Evolutionary conservation across 2,329 filamentous ascomycete species (phyloP).

Genomic region (Botrytis medusae): DNA sequence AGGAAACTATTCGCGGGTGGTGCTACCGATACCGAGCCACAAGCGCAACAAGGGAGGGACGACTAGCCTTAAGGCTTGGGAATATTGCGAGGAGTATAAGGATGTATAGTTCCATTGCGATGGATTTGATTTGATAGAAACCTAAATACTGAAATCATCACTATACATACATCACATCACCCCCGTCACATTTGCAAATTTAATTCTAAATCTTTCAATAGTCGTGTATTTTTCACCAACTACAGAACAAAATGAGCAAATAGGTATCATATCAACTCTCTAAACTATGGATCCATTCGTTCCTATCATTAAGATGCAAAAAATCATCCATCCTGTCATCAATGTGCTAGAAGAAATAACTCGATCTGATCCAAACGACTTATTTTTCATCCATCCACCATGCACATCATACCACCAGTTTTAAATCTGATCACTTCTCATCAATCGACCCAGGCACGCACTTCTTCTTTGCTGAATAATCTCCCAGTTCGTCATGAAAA

Average conservation of each 20-base stretch:
- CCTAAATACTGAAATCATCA: not conserved
- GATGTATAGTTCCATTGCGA: not conserved
- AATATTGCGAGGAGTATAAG: not conserved
- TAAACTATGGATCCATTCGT: constrained; percentile 10
- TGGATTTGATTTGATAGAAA: not conserved
- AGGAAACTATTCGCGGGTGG: not conserved
- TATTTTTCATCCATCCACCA: constrained; percentile 9
- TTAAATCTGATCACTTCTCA: not conserved
- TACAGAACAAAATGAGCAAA: constrained; percentile 4
- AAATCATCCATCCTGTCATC: constrained; percentile 7
- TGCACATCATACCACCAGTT: not conserved
- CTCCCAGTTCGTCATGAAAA: constrained; percentile 8
- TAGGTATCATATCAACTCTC: constrained; percentile 18
- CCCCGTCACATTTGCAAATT: not conserved
- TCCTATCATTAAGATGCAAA: constrained; percentile 1
- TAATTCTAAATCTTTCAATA: not conserved
- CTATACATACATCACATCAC: not conserved
- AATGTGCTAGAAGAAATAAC: constrained; percentile 3
- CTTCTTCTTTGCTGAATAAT: not conserved
- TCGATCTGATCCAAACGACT: not conserved
- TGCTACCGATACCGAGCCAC: not conserved
- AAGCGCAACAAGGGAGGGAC: not conserved
- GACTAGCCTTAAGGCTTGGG: not conserved
- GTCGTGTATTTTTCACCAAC: not conserved
- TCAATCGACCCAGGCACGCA: not conserved